These are phyloP conservation scores for Volvox africanus DNA, from an alignment of 139 green algal genomes.

Conservation along the genomic window DNA sequence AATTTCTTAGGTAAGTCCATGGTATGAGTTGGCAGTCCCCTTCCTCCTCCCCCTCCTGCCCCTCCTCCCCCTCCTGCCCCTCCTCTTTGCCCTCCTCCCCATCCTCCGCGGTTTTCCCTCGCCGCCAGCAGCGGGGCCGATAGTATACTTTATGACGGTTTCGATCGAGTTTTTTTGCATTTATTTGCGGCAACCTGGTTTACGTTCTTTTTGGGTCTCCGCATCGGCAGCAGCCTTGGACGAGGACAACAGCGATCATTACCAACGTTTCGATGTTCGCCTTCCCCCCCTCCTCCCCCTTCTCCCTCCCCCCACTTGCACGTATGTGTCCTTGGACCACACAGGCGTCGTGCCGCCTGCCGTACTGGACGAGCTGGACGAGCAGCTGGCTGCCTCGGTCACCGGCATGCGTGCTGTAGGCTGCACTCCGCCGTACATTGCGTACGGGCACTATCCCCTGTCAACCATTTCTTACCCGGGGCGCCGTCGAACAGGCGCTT, in stretches of 20 bases:
- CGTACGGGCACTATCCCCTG: constrained; percentile 45
- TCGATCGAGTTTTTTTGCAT: too few relatives aligned
- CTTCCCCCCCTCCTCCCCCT: neutral
- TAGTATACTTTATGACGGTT: too few relatives aligned
- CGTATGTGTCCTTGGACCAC: neutral
- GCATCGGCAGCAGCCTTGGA: too few relatives aligned
- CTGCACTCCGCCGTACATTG: constrained; percentile 17
- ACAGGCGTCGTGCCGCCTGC: neutral
- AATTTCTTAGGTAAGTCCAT: constrained; percentile 32
- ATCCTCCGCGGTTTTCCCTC: neutral
- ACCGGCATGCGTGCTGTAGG: neutral
- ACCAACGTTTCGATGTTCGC: too few relatives aligned
- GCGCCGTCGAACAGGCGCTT: neutral
- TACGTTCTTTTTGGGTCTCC: too few relatives aligned
- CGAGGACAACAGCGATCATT: too few relatives aligned
- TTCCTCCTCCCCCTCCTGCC: neutral
- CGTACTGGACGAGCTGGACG: constrained; percentile 12
- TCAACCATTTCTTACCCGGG: neutral
- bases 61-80: neutral
- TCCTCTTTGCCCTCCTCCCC: neutral
- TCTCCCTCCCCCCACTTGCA: neutral
- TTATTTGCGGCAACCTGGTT: too few relatives aligned
- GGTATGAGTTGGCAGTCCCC: too few relatives aligned
- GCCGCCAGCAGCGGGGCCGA: too few relatives aligned
- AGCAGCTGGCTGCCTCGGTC: neutral